These are phyloP conservation scores for Parastagonospora nodorum DNA, from an alignment of 2,329 filamentous ascomycete species.

Conservation along the genomic window DNA sequence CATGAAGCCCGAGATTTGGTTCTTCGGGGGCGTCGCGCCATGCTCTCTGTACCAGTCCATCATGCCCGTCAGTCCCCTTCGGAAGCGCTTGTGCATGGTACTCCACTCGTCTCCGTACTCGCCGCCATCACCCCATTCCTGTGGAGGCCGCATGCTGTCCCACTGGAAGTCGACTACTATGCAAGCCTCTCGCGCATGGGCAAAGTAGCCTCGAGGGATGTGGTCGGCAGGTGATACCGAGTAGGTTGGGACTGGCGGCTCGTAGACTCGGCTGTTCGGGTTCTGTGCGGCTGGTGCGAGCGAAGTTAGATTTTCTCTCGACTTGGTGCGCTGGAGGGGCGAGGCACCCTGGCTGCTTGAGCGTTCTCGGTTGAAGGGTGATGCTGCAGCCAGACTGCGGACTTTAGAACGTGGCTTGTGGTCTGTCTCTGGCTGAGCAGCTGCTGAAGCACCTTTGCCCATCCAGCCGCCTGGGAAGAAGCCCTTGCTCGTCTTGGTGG, in stretches of 20 bases:
- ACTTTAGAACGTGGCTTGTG: conserved; percentile 30
- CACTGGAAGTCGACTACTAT: conserved; percentile 90
- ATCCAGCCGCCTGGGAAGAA: conserved; percentile 63
- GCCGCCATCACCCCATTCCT: conserved; percentile 87
- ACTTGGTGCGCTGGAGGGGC: conserved; percentile 29
- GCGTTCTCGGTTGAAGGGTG: conserved; percentile 49
- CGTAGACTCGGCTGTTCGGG: conserved; percentile 59
- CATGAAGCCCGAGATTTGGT: conserved; percentile 39
- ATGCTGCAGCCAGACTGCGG: conserved; percentile 46
- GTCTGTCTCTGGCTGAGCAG: conserved; percentile 20
- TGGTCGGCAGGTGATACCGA: conserved; percentile 78
- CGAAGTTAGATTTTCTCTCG: conserved; percentile 28
- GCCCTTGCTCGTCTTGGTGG: conserved; percentile 49
- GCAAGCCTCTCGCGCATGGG: conserved; percentile 87
- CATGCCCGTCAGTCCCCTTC: conserved; percentile 76
- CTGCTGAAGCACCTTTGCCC: conserved; percentile 37
- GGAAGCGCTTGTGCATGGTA: conserved; percentile 89
- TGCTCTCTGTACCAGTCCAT: conserved; percentile 78
- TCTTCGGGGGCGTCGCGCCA: conserved; percentile 43
- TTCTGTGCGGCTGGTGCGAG: conserved; percentile 23
- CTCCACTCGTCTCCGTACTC: conserved; percentile 94
- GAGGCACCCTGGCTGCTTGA: conserved; percentile 49
- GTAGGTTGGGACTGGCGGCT: conserved; percentile 79
- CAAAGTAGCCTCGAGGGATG: conserved; percentile 86
- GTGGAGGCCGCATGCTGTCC: conserved; percentile 83